Conservation (phyloP, 2,329 filamentous ascomycete species). For the Cladosporium austrohemisphaericum region DNA sequence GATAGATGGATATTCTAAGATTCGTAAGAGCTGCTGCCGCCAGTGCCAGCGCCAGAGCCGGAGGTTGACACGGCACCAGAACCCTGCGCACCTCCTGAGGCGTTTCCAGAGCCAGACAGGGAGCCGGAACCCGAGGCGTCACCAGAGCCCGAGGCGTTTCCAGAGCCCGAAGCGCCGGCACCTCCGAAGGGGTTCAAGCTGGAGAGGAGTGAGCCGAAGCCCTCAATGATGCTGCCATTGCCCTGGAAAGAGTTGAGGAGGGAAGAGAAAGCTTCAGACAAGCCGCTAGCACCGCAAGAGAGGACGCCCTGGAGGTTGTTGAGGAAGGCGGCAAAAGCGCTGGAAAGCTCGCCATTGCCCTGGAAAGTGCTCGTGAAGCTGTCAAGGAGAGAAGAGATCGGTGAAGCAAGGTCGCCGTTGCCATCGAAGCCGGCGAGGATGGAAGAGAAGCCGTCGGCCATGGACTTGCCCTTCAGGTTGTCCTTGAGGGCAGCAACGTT, state of each 20-base stretch:
- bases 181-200: background rate
- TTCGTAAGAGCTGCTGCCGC: background rate
- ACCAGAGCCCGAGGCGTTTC: too few relatives aligned
- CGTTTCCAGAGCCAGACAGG: too few relatives aligned
- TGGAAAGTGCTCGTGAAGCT: background rate
- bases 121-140: too few relatives aligned
- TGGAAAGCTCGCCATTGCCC: background rate
- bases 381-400: background rate
- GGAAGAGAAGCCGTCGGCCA: background rate
- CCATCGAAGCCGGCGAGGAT: background rate
- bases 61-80: too few relatives aligned
- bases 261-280: background rate
- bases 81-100: background rate
- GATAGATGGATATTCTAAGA: too few relatives aligned
- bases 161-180: too few relatives aligned
- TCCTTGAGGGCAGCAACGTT: background rate
- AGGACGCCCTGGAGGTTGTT: background rate
- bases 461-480: background rate
- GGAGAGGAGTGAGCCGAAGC: background rate
- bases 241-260: background rate
- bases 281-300: background rate
- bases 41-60: too few relatives aligned
- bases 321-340: background rate
- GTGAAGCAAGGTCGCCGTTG: background rate
- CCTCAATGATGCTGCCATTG: background rate